A percentile compares a stretch with the other conserved stretches of the same genome.
Evolutionary conservation across 140 eudicot species (phyloP).

Genomic region (Ambrosia hybrid): DNA sequence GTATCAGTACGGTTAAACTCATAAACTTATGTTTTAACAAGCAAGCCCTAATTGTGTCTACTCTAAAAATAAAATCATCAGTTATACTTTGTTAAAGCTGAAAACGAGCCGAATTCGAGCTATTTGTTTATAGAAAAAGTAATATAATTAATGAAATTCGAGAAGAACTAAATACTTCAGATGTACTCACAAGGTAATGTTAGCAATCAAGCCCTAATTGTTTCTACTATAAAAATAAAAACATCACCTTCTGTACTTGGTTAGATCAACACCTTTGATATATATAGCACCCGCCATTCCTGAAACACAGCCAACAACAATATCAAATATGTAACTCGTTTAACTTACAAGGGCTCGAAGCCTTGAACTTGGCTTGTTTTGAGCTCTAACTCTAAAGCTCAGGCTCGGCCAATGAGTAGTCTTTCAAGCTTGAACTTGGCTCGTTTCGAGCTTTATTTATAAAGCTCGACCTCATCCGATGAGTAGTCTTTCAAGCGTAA

Average conservation of each 20-base stretch:
- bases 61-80: too few species aligned
- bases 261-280: constrained; percentile 87
- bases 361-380: neutral
- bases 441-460: too few species aligned
- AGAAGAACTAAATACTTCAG: neutral
- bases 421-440: too few species aligned
- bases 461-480: too few species aligned
- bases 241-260: constrained; percentile 73
- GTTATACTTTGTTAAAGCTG: too few species aligned
- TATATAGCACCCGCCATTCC: constrained; percentile 96
- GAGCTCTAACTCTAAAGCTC: too few species aligned
- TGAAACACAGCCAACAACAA: constrained; percentile 28
- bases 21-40: too few species aligned
- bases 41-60: neutral
- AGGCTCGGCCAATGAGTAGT: too few species aligned
- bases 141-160: too few species aligned
- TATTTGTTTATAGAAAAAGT: too few species aligned
- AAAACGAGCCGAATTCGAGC: neutral
- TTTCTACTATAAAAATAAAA: neutral
- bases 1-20: neutral
- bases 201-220: constrained; percentile 1
- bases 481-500: too few species aligned
- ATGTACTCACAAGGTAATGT: neutral
- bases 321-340: constrained; percentile 1
- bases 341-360: neutral